Evolutionary conservation across 2,329 filamentous ascomycete genomes (phyloP), one percentile per base, ranked within the genome.

Genomic region (Alternaria longipes): DNA sequence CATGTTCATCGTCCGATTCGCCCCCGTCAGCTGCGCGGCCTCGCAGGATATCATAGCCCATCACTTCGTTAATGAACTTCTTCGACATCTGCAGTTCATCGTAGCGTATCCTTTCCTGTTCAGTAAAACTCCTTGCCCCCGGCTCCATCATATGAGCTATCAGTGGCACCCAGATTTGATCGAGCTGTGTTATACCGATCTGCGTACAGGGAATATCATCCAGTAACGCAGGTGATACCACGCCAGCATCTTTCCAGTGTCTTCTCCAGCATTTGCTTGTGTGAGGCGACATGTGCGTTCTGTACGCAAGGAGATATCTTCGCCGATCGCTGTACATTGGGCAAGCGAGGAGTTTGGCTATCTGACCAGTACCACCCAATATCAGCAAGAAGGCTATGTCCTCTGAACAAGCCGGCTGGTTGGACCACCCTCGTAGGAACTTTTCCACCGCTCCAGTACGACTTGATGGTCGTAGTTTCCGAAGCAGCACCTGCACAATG

Each of bases 321-420:
- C 74, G 67, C 14, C 76, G 69, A 41, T 78, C 74, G 42, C 64
- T 67, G 63, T 76, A 78, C 22, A 69, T 74, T 9, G 66, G 66
- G 54, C 72, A 73, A 5, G 75, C 71, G 32, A 78, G 69, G 52
- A 79, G 53, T 42, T 78, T 78, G 12, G 76, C 74, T 24, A 78
- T 60, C 58, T 75, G 74, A 4, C 71, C 70, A 28, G 75, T 72
- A n/a, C 76, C 76, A 7, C 76, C 76, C 3, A 78, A 61, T 6
- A 79, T 68, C 34, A 79, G 56, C 26, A 78, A 73, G 56, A 78
- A 78, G 3, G 75, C 74, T 56, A 78, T 65, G 56, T 78, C 76
- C 62, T 79, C 75, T n/a, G 67, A 64, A 53, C 71, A 76, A 6
- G 71, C 74, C 12, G 75, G 70, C 51, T 74, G 72, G 14, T 67